Evolutionary conservation across 441 rosid species (phyloP).

Genomic region (Gossypium aridum): DNA sequence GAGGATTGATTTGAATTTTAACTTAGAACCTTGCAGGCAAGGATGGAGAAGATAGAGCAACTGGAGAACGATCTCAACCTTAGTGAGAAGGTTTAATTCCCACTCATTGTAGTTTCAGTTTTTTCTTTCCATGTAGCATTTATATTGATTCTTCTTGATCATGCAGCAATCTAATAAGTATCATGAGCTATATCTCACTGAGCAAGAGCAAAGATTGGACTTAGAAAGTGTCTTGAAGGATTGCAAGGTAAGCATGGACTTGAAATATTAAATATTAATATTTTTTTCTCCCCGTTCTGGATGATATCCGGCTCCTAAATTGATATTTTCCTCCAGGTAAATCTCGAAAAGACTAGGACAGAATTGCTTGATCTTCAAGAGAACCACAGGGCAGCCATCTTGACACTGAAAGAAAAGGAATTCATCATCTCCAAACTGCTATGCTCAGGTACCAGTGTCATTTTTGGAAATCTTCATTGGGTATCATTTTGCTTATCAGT

Average conservation of each 20-base stretch:
- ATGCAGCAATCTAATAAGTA: slow-evolving; percentile 62
- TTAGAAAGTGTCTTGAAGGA: slow-evolving; percentile 55
- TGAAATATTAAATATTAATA: neutral
- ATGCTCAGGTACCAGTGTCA: slow-evolving; percentile 44
- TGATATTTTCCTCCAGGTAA: slow-evolving; percentile 33
- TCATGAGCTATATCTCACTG: slow-evolving; percentile 55
- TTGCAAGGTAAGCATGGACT: slow-evolving; percentile 49
- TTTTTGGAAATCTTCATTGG: neutral
- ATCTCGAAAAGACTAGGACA: slow-evolving; percentile 45
- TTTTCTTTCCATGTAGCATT: neutral
- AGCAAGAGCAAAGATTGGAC: slow-evolving; percentile 67
- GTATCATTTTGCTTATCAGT: neutral
- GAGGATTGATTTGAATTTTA: slow-evolving; percentile 9
- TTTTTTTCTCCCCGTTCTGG: slow-evolving; percentile 8
- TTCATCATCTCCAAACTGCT: slow-evolving; percentile 48
- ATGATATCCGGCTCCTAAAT: slow-evolving; percentile 9
- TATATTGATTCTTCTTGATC: neutral
- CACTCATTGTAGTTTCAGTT: neutral
- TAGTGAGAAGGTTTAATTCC: slow-evolving; percentile 48
- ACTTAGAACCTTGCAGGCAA: slow-evolving; percentile 35
- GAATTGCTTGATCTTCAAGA: slow-evolving; percentile 68
- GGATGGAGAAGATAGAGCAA: slow-evolving; percentile 72
- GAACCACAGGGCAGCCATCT: slow-evolving; percentile 35
- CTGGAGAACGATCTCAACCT: slow-evolving; percentile 53
- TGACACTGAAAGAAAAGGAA: slow-evolving; percentile 52